Conservation (phyloP, 2,329 filamentous ascomycete genomes). For the Botrytis cinerea region DNA sequence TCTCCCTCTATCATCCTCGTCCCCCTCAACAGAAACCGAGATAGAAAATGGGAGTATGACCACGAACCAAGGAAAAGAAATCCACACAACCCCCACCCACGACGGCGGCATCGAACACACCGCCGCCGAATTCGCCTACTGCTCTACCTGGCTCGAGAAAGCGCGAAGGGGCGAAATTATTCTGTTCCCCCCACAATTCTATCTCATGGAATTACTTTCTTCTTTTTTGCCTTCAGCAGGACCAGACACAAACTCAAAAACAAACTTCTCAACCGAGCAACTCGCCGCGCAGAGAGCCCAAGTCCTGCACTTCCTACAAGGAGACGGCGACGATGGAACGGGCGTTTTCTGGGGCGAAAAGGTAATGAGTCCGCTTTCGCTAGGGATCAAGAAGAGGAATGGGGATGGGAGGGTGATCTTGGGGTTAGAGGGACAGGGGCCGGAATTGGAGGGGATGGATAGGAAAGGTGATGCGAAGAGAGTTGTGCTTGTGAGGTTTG, state of each 20-base stretch:
- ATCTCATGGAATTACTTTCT: constrained; percentile 63
- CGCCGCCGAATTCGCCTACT: constrained; percentile 74
- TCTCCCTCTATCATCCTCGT: constrained; percentile 57
- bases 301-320: constrained; percentile 55
- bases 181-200: constrained; percentile 87
- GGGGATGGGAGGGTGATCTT: constrained; percentile 57
- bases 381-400: constrained; percentile 47
- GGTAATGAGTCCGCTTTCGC: constrained; percentile 57
- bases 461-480: constrained; percentile 59
- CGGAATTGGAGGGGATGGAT: constrained; percentile 51
- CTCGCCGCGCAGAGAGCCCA: constrained; percentile 53
- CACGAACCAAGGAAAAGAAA: not conserved
- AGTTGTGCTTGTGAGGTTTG: constrained; percentile 59
- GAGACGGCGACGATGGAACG: constrained; percentile 46
- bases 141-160: constrained; percentile 66
- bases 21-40: not conserved
- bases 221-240: constrained; percentile 49
- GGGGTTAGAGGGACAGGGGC: constrained; percentile 58
- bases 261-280: constrained; percentile 34
- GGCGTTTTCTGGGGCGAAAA: constrained; percentile 56
- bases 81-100: constrained; percentile 27
- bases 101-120: constrained; percentile 69
- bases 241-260: constrained; percentile 28
- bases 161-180: constrained; percentile 69
- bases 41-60: not conserved